Evolutionary conservation across 345 rosid genomes (phyloP).

Genomic region (Syzygium grande): DNA sequence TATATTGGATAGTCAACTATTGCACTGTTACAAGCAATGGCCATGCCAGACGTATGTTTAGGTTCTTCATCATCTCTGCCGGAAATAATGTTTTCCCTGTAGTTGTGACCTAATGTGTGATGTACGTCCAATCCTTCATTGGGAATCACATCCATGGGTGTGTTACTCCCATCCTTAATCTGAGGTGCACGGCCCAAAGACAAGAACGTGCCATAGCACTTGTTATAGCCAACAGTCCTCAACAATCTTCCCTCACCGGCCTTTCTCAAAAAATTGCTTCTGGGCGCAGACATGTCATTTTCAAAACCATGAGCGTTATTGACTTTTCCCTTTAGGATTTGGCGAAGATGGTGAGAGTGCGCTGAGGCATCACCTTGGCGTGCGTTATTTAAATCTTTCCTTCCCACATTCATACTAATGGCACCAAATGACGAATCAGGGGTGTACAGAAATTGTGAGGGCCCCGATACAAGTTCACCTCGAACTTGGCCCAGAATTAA

Average conservation of each 20-base stretch:
- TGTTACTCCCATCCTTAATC: background rate
- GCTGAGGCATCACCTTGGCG: background rate
- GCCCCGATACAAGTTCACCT: background rate
- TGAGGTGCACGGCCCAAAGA: background rate
- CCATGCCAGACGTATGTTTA: slow-evolving; percentile 9
- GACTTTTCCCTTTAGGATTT: slow-evolving; percentile 25
- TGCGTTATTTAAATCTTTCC: background rate
- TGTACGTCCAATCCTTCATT: background rate
- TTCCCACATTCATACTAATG: slow-evolving; percentile 20
- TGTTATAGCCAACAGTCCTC: slow-evolving; percentile 2
- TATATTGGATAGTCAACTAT: slow-evolving; percentile 2
- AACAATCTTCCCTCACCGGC: slow-evolving; percentile 11
- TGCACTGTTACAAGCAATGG: background rate
- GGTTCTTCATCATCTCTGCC: slow-evolving; percentile 11
- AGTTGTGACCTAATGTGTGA: background rate
- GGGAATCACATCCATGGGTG: background rate
- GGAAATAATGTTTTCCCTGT: slow-evolving; percentile 3
- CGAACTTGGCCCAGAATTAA: slow-evolving; percentile 22
- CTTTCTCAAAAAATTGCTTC: slow-evolving; percentile 10
- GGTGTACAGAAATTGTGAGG: slow-evolving; percentile 20
- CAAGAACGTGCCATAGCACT: background rate
- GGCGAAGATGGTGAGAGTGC: slow-evolving; percentile 15
- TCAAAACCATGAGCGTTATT: slow-evolving; percentile 22
- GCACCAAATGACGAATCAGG: slow-evolving; percentile 9
- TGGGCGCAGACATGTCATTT: slow-evolving; percentile 8